These are phyloP conservation scores for Lentinula detonsa DNA, from an alignment of 768 basidiomycete genomes.

Conservation along the genomic window DNA sequence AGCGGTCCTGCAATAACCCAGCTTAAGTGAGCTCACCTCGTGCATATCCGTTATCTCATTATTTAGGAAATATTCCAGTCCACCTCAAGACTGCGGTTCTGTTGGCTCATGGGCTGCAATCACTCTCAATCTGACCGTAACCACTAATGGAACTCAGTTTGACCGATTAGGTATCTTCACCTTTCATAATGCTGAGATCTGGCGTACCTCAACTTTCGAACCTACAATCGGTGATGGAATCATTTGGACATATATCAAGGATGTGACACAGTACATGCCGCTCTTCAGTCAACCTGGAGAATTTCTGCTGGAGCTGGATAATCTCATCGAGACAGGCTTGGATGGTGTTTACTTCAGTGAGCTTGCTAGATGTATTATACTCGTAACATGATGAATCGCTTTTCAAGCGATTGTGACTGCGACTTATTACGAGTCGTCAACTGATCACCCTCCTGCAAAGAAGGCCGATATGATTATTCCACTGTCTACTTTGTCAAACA, in stretches of 20 bases:
- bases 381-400: background rate
- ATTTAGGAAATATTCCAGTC: slow-evolving; percentile 29
- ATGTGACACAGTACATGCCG: slow-evolving; percentile 66
- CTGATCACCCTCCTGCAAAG: slow-evolving; percentile 47
- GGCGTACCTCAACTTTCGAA: slow-evolving; percentile 79
- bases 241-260: slow-evolving; percentile 72
- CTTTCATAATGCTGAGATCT: slow-evolving; percentile 76
- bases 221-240: slow-evolving; percentile 62
- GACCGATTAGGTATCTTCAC: slow-evolving; percentile 70
- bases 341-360: slow-evolving; percentile 68
- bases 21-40: slow-evolving; percentile 38
- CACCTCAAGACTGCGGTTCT: slow-evolving; percentile 65
- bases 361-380: background rate
- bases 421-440: slow-evolving; percentile 64
- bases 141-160: slow-evolving; percentile 73
- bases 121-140: slow-evolving; percentile 71
- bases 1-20: slow-evolving; percentile 58
- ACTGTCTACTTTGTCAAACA: slow-evolving; percentile 56
- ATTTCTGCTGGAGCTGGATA: slow-evolving; percentile 72
- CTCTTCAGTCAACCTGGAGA: slow-evolving; percentile 63
- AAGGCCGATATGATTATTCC: slow-evolving; percentile 65
- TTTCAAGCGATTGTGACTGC: slow-evolving; percentile 56
- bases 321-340: slow-evolving; percentile 49
- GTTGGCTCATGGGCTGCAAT: slow-evolving; percentile 72
- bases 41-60: background rate